A percentile compares a stretch with the other conserved stretches of the same genome.
Conservation (phyloP, 2,329 filamentous ascomycete genomes). For the Pleurostoma richardsiae region DNA sequence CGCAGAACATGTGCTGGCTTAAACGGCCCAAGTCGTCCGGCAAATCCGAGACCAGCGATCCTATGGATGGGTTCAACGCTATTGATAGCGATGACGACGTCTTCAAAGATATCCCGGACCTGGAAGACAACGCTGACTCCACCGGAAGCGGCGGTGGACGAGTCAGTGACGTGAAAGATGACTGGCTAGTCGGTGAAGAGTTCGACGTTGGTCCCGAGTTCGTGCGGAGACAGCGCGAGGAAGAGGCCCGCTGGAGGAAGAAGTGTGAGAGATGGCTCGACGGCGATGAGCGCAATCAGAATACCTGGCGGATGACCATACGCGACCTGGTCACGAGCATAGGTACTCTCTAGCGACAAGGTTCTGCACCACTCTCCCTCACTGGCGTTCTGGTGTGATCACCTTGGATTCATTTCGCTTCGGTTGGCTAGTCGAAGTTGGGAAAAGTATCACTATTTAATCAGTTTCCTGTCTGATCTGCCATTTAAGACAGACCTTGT, state of each 20-base stretch:
- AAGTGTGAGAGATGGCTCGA: conserved; percentile 85
- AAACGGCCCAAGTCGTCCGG: conserved; percentile 57
- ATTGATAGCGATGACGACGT: conserved; percentile 87
- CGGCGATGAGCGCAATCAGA: conserved; percentile 47
- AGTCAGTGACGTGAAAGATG: conserved; percentile 61
- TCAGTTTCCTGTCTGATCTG: too few relatives aligned
- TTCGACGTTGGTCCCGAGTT: conserved; percentile 97
- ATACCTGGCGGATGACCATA: conserved; percentile 74
- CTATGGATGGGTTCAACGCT: conserved; percentile 61
- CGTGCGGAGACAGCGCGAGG: conserved; percentile 79
- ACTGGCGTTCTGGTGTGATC: too few relatives aligned
- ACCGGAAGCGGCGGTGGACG: conserved; percentile 44
- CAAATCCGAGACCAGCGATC: conserved; percentile 46
- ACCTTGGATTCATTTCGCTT: conserved; percentile 14
- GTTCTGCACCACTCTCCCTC: too few relatives aligned
- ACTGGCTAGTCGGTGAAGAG: conserved; percentile 88
- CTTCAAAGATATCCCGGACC: conserved; percentile 90
- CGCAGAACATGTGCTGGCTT: conserved; percentile 95
- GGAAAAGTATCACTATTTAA: conserved; percentile 4
- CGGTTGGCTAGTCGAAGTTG: conserved; percentile 3
- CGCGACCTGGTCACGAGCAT: conserved; percentile 44
- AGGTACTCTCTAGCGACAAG: too few relatives aligned
- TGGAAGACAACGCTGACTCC: conserved; percentile 63
- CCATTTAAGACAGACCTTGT: too few relatives aligned
- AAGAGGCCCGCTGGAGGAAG: conserved; percentile 86